These are phyloP conservation scores for Vigna trinervia DNA, from an alignment of 306 rosid genomes.

Conservation along the genomic window DNA sequence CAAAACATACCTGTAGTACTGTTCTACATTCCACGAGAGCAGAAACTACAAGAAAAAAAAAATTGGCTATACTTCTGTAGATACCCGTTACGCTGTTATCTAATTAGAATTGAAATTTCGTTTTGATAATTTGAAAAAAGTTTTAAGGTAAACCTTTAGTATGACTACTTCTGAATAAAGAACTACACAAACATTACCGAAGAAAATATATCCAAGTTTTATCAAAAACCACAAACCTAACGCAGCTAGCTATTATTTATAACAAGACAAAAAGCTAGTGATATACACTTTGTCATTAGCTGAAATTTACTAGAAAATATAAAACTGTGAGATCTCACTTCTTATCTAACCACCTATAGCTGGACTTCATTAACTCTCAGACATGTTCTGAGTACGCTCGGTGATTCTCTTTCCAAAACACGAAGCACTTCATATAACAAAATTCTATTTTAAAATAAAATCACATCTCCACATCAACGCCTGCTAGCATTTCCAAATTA, in stretches of 20 bases:
- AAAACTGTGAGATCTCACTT: neutral
- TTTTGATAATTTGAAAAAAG: too few relatives aligned
- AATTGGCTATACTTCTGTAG: neutral
- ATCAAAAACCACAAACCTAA: constrained; percentile 23
- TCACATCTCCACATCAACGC: neutral
- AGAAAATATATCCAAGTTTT: neutral
- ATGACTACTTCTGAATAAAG: neutral
- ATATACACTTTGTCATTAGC: neutral
- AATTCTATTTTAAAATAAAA: neutral
- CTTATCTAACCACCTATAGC: neutral
- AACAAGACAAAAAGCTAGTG: neutral
- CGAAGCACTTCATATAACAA: constrained; percentile 1
- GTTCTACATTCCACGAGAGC: constrained; percentile 15
- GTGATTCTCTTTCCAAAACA: constrained; percentile 15
- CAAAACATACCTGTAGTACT: constrained; percentile 14
- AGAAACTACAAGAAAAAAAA: constrained; percentile 21
- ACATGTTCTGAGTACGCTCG: constrained; percentile 6
- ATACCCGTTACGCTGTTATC: neutral
- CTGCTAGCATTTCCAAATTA: constrained; percentile 7
- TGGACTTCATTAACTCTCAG: constrained; percentile 34
- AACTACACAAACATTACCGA: too few relatives aligned
- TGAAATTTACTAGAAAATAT: neutral
- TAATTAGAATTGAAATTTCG: neutral
- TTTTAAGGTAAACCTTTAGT: neutral
- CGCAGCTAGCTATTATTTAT: constrained; percentile 8